Base-by-base conservation (phyloP, 2,329 filamentous ascomycete genomes). In the Triangularia verruculosa region DNA sequence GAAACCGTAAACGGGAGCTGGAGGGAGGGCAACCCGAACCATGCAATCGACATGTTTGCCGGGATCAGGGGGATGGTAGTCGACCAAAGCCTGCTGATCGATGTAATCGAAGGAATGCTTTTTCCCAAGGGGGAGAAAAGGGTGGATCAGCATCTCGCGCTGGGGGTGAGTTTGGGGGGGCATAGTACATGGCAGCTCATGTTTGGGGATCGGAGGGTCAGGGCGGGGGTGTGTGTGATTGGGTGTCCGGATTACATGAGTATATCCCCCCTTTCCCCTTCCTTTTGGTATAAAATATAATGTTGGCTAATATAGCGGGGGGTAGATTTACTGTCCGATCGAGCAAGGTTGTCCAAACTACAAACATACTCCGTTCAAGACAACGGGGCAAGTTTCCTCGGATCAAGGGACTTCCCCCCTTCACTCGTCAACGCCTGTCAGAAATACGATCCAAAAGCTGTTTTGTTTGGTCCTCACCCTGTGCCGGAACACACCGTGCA, bases 11-110 rank as follows among this genome's bases (percentile, higher is more conserved):
- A 97, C 74, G 81, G 89, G 69, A 83, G 89, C 3, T 98, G 93
- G 94, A 84, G 85, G 52, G 77, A 85, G 39, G 93, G 92, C 28
- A 97, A 97, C 73, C 79, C 83, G 34, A 85, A 82, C 6, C 95
- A 98, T 78, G 94, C 93, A 0, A 87, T 92, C 73, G 95, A 99
- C 75, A 97, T 99, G 93, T 93, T 95, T 74, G 87, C 86, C 28
- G 86, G 87, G 66, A 89, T 93, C 64, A 85, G 86, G 76, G 83
- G 85, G 59, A 94, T 91, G 0, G 89, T 90, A 13, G 77, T 80
- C n/a, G 94, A 98, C 74, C 88, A 89, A 32, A 86, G 83, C 15
- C 81, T 88, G 9, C 78, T 98, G 66, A 89, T 98, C 68, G 70
- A 47, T 34, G 67, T 70, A 20, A 79, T 96, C 1, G 86, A 86